A percentile compares a stretch with the other conserved stretches of the same genome.
These are phyloP conservation scores for Candida schatavii DNA, from an alignment of 805 yeast genomes.

Conservation along the genomic window DNA sequence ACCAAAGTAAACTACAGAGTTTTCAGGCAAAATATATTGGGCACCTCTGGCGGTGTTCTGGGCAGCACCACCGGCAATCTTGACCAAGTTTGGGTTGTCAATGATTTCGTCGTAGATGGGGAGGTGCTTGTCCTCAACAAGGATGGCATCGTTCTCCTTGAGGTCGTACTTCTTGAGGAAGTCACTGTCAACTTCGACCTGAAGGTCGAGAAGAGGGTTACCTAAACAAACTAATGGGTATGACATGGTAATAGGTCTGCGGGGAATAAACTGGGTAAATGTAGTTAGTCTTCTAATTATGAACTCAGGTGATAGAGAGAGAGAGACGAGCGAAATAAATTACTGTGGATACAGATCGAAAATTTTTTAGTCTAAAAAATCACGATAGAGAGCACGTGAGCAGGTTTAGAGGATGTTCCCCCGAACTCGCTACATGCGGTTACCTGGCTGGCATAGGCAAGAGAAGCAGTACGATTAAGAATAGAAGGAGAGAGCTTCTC, in stretches of 20 bases:
- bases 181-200: constrained; percentile 65
- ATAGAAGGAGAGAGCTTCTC: no score
- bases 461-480: no score
- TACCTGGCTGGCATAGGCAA: no score
- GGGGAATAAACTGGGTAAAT: neutral
- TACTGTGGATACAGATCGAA: no score
- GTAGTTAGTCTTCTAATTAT: neutral
- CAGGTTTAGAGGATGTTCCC: no score
- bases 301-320: no score
- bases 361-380: no score
- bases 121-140: constrained; percentile 78
- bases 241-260: constrained; percentile 38
- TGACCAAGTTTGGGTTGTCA: constrained; percentile 53
- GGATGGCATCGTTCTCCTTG: constrained; percentile 91
- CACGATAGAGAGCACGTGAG: no score
- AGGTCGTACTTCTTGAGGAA: constrained; percentile 78
- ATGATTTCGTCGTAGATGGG: constrained; percentile 83
- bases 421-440: no score
- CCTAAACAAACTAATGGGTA: constrained; percentile 81
- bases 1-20: constrained; percentile 90
- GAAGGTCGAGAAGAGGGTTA: constrained; percentile 87
- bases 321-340: no score
- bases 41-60: constrained; percentile 99
- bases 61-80: constrained; percentile 99
- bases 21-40: constrained; percentile 78